Evolutionary conservation across 805 yeast species (phyloP), one percentile per base, ranked within the genome.

Genomic region (Middelhovenomyces tepae): DNA sequence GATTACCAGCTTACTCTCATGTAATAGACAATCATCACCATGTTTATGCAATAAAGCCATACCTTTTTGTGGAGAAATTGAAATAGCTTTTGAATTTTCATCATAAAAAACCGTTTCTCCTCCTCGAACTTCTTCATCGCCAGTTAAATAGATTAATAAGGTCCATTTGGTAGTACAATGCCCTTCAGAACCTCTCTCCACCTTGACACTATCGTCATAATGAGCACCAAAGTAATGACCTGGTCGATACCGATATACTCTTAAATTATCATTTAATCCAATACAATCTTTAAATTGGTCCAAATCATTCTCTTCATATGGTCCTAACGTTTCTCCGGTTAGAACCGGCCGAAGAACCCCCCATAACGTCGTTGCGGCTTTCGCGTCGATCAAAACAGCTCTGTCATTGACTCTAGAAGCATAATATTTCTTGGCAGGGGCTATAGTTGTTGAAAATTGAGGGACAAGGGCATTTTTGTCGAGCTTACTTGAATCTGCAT

Each of bases 141-240:
- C 79, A 1, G 74, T 67, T 17, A 75, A 52, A 44, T 75, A 75
- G 1, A 75, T 57, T 24, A 75, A 53, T 15, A 75, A 49, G 0
- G 83, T 75, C 81, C 81, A 75, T 42, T 57, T 63, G 0, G 81
- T 74, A 8, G 31, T 43, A n/a, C n/a, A n/a, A n/a, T n/a, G n/a
- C n/a, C n/a, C n/a, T n/a, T n/a, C n/a, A n/a, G n/a, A n/a, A 0
- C 75, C 74, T 17, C 38, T 44, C 7, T 45, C 50, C 19, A 62
- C 60, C 3, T 40, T 37, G 4, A 71, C 77, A 5, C 71, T 59
- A 31, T 75, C 81, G 43, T 75, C 83, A 44, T 73, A 73, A 45
- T 75, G 82, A 39, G 66, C 60, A 3, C 70, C 75, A 43, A 75
- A 75, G 46, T 64, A 71, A 38, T 75, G 80, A 0, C 79, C 79